Conservation (phyloP, 2,329 filamentous ascomycete species). For the Aspergillus ustus region DNA sequence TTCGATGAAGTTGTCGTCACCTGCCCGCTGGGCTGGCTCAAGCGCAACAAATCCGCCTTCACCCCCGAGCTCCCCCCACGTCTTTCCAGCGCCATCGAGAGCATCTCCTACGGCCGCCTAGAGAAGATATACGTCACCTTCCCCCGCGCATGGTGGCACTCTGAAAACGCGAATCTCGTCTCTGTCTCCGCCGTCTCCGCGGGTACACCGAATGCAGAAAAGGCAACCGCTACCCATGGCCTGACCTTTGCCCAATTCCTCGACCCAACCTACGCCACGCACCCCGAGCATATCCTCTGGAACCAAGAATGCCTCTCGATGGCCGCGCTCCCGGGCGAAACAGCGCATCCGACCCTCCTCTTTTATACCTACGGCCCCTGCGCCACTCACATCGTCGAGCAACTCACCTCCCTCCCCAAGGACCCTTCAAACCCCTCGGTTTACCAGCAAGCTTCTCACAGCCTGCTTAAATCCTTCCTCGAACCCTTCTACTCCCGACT, state of each 20-base stretch:
- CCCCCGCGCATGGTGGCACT: slow-evolving; percentile 74
- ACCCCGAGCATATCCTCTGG: slow-evolving; percentile 69
- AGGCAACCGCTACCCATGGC: slow-evolving; percentile 25
- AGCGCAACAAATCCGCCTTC: slow-evolving; percentile 53
- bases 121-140: slow-evolving; percentile 68
- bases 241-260: slow-evolving; percentile 79
- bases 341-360: slow-evolving; percentile 77
- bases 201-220: background rate
- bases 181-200: background rate
- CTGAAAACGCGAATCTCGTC: slow-evolving; percentile 19
- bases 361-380: slow-evolving; percentile 66
- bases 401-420: slow-evolving; percentile 25
- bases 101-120: slow-evolving; percentile 52
- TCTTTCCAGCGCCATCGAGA: slow-evolving; percentile 51
- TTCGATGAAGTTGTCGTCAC: slow-evolving; percentile 61
- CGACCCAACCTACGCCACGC: slow-evolving; percentile 67
- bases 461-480: slow-evolving; percentile 69
- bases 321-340: slow-evolving; percentile 62
- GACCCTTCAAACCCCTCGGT: slow-evolving; percentile 40
- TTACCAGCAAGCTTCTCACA: slow-evolving; percentile 50
- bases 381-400: slow-evolving; percentile 43
- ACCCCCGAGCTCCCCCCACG: slow-evolving; percentile 48
- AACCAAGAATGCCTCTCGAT: slow-evolving; percentile 79
- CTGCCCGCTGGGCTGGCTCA: slow-evolving; percentile 59
- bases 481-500: slow-evolving; percentile 77